These are phyloP conservation scores for Eragrostis nindensis DNA, from an alignment of 176 grass and related monocot species.

Conservation along the genomic window DNA sequence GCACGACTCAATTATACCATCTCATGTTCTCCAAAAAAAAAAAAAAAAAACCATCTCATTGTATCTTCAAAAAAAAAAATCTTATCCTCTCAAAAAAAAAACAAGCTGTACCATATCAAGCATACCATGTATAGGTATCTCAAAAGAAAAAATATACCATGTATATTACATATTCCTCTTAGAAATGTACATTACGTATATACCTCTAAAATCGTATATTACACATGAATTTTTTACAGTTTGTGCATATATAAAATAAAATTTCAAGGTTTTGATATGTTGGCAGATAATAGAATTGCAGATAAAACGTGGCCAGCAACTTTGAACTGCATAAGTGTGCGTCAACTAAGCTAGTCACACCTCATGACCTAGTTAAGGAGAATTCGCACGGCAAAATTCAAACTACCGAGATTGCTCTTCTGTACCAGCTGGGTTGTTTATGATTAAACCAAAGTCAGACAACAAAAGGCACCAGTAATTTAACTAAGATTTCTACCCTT, in stretches of 20 bases:
- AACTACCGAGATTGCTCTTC: conserved; percentile 8
- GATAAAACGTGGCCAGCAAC: not conserved
- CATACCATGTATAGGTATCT: too few species aligned
- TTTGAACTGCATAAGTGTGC: not conserved
- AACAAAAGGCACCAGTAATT: conserved; percentile 25
- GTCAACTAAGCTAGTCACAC: not conserved
- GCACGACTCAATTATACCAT: too few species aligned
- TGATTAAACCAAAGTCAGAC: conserved; percentile 32
- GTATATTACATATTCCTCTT: too few species aligned
- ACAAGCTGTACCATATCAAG: too few species aligned
- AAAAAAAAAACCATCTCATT: too few species aligned
- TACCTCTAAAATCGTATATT: too few species aligned
- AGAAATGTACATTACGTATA: too few species aligned
- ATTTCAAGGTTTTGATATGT: not conserved
- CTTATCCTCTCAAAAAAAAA: too few species aligned
- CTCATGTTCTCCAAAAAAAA: too few species aligned
- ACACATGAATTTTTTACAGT: not conserved
- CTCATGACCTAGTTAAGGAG: not conserved
- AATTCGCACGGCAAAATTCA: conserved; percentile 35
- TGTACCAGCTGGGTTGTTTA: conserved; percentile 38
- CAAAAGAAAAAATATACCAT: too few species aligned
- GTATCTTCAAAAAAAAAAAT: too few species aligned
- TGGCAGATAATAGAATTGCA: not conserved
- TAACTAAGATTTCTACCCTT: conserved; percentile 38
- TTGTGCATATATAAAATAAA: not conserved